These are phyloP conservation scores for Chondrus crispus DNA, from an alignment of 23 red algal genomes.

Conservation along the genomic window DNA sequence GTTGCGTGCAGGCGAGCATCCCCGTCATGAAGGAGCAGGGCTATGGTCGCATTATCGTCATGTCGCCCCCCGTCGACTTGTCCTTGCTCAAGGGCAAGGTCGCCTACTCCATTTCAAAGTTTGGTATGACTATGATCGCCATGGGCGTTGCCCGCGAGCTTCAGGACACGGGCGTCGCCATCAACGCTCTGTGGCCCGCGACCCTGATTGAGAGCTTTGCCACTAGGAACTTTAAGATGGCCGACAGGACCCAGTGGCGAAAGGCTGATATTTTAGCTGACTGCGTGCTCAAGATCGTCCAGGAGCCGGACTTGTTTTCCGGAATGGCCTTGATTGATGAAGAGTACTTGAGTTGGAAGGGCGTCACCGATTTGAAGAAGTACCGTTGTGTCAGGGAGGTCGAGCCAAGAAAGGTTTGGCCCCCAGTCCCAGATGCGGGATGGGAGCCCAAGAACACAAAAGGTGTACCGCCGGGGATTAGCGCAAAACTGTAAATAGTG, in stretches of 20 bases:
- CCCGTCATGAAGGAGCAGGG: slow-evolving; percentile 79
- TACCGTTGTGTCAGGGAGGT: slow-evolving; percentile 80
- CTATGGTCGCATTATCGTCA: slow-evolving; percentile 88
- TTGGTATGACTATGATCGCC: slow-evolving; percentile 98
- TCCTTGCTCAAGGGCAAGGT: slow-evolving; percentile 74
- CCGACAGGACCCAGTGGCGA: slow-evolving; percentile 81
- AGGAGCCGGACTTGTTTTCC: slow-evolving; percentile 55
- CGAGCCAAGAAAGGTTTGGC: slow-evolving; percentile 89
- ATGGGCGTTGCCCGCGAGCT: slow-evolving; percentile 84
- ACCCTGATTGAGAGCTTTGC: slow-evolving; percentile 97
- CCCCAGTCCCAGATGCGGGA: neutral
- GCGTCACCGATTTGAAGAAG: slow-evolving; percentile 69
- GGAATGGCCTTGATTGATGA: slow-evolving; percentile 94
- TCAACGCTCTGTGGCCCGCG: slow-evolving; percentile 93
- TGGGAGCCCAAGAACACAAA: neutral
- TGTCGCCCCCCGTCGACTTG: slow-evolving; percentile 95
- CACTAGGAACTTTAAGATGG: slow-evolving; percentile 94
- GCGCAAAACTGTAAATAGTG: slow-evolving; percentile 40
- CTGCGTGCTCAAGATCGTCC: slow-evolving; percentile 64
- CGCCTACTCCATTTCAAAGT: slow-evolving; percentile 94
- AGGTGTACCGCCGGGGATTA: slow-evolving; percentile 31
- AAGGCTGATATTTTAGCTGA: slow-evolving; percentile 87
- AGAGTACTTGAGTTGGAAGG: slow-evolving; percentile 79
- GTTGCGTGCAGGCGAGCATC: slow-evolving; percentile 77
- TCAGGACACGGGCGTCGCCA: slow-evolving; percentile 62